phyloP scores from a whole-genome alignment of 768 basidiomycete genomes.

The Cantharellus anzutake region DNA sequence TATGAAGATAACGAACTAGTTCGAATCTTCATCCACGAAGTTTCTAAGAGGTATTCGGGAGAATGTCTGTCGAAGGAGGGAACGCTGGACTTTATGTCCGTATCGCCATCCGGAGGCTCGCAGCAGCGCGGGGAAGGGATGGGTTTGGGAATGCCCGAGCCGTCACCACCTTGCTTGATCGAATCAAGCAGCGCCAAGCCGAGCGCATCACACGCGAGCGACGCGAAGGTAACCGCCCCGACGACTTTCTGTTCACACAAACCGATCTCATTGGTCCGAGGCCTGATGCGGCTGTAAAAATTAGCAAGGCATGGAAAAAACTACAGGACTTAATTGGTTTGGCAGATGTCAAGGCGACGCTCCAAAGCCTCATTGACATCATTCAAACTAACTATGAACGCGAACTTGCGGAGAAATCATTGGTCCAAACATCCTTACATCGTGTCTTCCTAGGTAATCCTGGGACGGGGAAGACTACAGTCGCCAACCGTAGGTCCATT shows the following conservation, averaged over 20 bases:
- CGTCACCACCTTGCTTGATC: slow-evolving; percentile 30
- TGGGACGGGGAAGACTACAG: slow-evolving; percentile 55
- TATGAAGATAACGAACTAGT: slow-evolving; percentile 39
- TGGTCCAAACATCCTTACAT: slow-evolving; percentile 36
- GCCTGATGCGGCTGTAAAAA: slow-evolving; percentile 28
- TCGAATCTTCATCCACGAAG: slow-evolving; percentile 30
- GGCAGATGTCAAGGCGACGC: slow-evolving; percentile 33
- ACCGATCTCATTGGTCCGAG: slow-evolving; percentile 51
- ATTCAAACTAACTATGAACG: slow-evolving; percentile 38
- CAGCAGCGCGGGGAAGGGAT: slow-evolving; percentile 33
- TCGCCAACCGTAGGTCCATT: slow-evolving; percentile 23
- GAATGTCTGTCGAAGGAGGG: slow-evolving; percentile 39
- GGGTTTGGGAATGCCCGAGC: slow-evolving; percentile 56
- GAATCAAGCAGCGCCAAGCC: slow-evolving; percentile 34
- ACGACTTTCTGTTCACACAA: slow-evolving; percentile 32
- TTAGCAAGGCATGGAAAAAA: slow-evolving; percentile 31
- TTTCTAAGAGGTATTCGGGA: slow-evolving; percentile 27
- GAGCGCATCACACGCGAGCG: slow-evolving; percentile 27
- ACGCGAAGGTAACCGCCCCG: slow-evolving; percentile 19
- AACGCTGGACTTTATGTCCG: slow-evolving; percentile 33
- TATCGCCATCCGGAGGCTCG: slow-evolving; percentile 40
- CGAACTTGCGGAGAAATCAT: slow-evolving; percentile 36
- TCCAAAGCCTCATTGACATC: slow-evolving; percentile 27
- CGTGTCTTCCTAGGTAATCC: slow-evolving; percentile 48
- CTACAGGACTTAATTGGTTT: slow-evolving; percentile 37